phyloP scores from a whole-genome alignment of 1,284 basidiomycete genomes.

The Ganoderma meredithae region DNA sequence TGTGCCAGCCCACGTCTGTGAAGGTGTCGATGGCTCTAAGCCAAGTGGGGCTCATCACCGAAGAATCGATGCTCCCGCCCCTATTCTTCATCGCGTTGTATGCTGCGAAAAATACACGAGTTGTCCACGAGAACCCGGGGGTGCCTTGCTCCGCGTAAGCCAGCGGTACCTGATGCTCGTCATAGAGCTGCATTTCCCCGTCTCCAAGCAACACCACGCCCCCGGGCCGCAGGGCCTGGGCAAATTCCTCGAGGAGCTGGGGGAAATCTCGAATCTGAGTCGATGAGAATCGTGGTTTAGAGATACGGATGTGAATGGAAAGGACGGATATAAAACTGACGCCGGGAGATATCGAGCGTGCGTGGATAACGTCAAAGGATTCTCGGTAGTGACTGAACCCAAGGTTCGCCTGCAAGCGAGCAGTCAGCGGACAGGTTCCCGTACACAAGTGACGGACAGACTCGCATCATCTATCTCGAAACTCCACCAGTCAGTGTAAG shows the following conservation, averaged over 20 bases:
- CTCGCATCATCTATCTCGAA: constrained; percentile 47
- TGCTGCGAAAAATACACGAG: constrained; percentile 43
- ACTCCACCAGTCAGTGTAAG: constrained; percentile 25
- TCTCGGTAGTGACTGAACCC: constrained; percentile 43
- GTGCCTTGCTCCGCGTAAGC: constrained; percentile 38
- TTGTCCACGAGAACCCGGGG: constrained; percentile 41
- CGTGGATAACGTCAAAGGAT: constrained; percentile 44
- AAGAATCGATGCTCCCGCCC: constrained; percentile 41
- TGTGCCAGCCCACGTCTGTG: constrained; percentile 44
- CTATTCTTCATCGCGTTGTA: constrained; percentile 46
- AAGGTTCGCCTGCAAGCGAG: constrained; percentile 40
- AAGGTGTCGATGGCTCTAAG: constrained; percentile 40
- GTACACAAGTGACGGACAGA: constrained; percentile 6
- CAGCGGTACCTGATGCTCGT: constrained; percentile 41
- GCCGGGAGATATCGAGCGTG: constrained; percentile 40
- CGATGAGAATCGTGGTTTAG: neutral
- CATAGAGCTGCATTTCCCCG: constrained; percentile 46
- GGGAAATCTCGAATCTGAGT: constrained; percentile 44
- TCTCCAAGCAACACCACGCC: constrained; percentile 44
- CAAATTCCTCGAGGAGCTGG: constrained; percentile 40
- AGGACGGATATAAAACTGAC: constrained; percentile 28
- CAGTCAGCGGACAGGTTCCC: constrained; percentile 14
- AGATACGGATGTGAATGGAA: neutral
- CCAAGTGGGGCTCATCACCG: constrained; percentile 44
- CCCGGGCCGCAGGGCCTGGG: constrained; percentile 41